A percentile compares a stretch with the other conserved stretches of the same genome.
Conservation (phyloP, 1,139 yeast species). For the Yamadazyma diddensiae region DNA sequence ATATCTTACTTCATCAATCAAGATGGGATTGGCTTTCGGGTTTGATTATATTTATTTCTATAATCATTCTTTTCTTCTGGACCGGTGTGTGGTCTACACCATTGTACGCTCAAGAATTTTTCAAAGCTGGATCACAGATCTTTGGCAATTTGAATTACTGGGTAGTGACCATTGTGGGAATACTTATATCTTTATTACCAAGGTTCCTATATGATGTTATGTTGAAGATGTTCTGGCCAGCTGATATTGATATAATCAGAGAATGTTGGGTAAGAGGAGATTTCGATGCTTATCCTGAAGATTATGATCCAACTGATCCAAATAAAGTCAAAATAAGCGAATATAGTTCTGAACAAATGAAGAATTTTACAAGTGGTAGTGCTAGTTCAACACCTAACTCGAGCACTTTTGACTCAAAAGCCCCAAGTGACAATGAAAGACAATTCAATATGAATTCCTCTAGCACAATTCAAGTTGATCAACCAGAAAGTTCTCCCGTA, state of each 20-base stretch:
- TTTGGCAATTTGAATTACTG: conserved; percentile 76
- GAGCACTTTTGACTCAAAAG: conserved; percentile 5
- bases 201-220: conserved; percentile 65
- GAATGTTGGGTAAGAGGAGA: conserved; percentile 68
- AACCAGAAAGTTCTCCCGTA: background rate
- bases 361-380: conserved; percentile 17
- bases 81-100: conserved; percentile 81
- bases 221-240: conserved; percentile 64
- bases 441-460: conserved; percentile 13
- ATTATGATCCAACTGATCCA: conserved; percentile 66
- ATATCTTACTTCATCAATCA: conserved; percentile 76
- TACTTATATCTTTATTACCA: conserved; percentile 71
- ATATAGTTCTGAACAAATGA: conserved; percentile 22
- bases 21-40: conserved; percentile 93
- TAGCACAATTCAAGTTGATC: conserved; percentile 13
- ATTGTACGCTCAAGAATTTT: conserved; percentile 61
- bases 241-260: conserved; percentile 81
- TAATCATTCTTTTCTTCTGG: conserved; percentile 75
- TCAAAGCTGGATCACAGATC: conserved; percentile 69
- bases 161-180: conserved; percentile 77
- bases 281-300: conserved; percentile 52
- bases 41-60: conserved; percentile 60
- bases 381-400: conserved; percentile 8
- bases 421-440: conserved; percentile 8
- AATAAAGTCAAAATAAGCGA: conserved; percentile 36